A percentile compares a stretch with the other conserved stretches of the same genome.
Conservation (phyloP, 2,329 filamentous ascomycete species). For the Ophidiomyces ophidiicola region DNA sequence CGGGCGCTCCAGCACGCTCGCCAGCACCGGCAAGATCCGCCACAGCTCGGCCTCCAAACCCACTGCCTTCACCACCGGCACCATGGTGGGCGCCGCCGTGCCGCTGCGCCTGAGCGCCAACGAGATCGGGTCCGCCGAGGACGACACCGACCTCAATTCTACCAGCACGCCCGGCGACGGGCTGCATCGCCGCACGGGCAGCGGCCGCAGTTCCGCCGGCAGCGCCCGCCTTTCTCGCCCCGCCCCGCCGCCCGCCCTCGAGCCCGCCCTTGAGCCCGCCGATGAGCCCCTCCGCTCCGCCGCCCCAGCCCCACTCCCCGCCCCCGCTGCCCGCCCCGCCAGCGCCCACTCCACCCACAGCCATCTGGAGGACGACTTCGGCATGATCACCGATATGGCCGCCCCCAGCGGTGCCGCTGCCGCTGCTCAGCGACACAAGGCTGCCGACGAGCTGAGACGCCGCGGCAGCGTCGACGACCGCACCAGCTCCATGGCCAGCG, state of each 20-base stretch:
- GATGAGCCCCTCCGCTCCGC: conserved; percentile 16
- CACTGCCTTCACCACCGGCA: conserved; percentile 66
- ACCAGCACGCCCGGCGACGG: conserved; percentile 28
- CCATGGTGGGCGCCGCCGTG: conserved; percentile 64
- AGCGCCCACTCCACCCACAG: conserved; percentile 25
- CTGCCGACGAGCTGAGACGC: conserved; percentile 34
- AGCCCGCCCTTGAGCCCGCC: conserved; percentile 7
- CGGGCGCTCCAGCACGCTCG: conserved; percentile 50
- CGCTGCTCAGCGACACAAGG: conserved; percentile 30
- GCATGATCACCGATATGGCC: conserved; percentile 41
- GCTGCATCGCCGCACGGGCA: conserved; percentile 45
- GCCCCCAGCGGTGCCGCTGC: conserved; percentile 31
- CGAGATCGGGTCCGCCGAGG: conserved; percentile 81
- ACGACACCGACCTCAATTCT: conserved; percentile 55
- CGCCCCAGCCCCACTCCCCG: conserved; percentile 27
- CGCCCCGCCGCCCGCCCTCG: too few species aligned
- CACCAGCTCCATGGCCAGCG: conserved; percentile 36
- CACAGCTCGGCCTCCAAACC: conserved; percentile 77
- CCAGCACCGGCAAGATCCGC: conserved; percentile 65
- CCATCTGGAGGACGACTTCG: conserved; percentile 43
- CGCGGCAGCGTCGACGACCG: conserved; percentile 40
- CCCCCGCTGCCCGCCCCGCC: conserved; percentile 25
- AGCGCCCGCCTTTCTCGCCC: conserved; percentile 27
- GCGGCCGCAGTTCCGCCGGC: conserved; percentile 46
- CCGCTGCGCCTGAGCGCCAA: conserved; percentile 88